Evolutionary conservation across 768 basidiomycete species (phyloP).

Genomic region (Lactarius trivialis): DNA sequence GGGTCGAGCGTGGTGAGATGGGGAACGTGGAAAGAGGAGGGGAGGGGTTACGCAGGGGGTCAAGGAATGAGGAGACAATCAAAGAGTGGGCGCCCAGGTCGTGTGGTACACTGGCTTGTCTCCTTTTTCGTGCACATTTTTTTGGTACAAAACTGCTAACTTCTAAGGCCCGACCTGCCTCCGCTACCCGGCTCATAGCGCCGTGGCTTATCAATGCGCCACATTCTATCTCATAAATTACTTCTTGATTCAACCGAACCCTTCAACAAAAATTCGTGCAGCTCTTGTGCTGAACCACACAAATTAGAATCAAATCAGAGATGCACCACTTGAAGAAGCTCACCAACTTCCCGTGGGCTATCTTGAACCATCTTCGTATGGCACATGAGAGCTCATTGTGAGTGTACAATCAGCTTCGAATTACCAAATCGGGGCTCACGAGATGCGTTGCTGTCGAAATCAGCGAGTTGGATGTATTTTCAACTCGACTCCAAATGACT

Average conservation of each 20-base stretch:
- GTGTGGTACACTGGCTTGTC: neutral
- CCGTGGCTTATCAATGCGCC: neutral
- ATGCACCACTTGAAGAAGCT: neutral
- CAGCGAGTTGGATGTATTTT: slow-evolving; percentile 31
- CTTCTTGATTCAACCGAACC: neutral
- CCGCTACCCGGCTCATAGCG: neutral
- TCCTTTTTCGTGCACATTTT: neutral
- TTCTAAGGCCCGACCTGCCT: neutral
- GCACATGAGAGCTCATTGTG: neutral
- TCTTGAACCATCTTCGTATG: slow-evolving; percentile 20
- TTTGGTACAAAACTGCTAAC: too few species aligned
- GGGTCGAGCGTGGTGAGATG: neutral
- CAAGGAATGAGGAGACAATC: neutral
- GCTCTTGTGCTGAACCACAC: slow-evolving; percentile 9
- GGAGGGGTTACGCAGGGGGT: neutral
- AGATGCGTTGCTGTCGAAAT: slow-evolving; percentile 31
- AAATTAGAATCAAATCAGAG: neutral
- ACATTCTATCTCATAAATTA: slow-evolving; percentile 1
- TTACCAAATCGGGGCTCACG: slow-evolving; percentile 10
- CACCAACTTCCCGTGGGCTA: slow-evolving; percentile 20
- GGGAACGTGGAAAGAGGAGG: neutral
- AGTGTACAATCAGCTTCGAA: neutral
- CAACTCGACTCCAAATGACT: slow-evolving; percentile 31
- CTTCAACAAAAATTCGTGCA: slow-evolving; percentile 17
- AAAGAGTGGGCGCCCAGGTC: slow-evolving; percentile 3